Evolutionary conservation across 2,329 filamentous ascomycete species (phyloP).

Genomic region (Phialophora macrospora): DNA sequence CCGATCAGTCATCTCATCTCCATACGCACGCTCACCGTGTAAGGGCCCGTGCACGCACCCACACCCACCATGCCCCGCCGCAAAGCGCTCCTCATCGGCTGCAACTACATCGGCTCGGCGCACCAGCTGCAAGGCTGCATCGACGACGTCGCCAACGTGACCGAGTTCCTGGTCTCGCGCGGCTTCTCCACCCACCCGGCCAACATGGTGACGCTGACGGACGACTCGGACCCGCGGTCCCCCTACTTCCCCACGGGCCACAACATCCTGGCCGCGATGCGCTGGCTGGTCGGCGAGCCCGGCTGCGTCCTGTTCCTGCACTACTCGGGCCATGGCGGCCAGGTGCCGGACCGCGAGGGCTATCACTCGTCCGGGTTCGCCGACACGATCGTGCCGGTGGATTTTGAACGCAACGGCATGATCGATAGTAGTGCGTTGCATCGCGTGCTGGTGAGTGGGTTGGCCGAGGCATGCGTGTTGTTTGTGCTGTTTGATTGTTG

Average conservation of each 20-base stretch:
- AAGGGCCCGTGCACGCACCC: neutral
- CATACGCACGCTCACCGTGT: no score
- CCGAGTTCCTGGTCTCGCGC: conserved; percentile 51
- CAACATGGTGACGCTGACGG: conserved; percentile 54
- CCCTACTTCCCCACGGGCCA: conserved; percentile 49
- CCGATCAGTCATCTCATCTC: no score
- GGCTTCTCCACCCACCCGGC: conserved; percentile 50
- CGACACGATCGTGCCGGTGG: conserved; percentile 61
- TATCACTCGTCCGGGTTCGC: conserved; percentile 44
- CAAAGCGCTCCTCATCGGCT: conserved; percentile 60
- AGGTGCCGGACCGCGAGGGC: conserved; percentile 49
- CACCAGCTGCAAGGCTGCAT: conserved; percentile 56
- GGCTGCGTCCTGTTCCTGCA: conserved; percentile 54
- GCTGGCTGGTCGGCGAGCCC: conserved; percentile 57
- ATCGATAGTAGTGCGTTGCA: conserved; percentile 54
- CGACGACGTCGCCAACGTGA: conserved; percentile 56
- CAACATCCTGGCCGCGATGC: conserved; percentile 59
- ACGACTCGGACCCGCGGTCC: conserved; percentile 54
- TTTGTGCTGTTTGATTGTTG: conserved; percentile 63
- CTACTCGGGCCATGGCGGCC: conserved; percentile 65
- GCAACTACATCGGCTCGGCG: conserved; percentile 56
- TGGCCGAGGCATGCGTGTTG: conserved; percentile 48
- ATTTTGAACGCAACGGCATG: conserved; percentile 59
- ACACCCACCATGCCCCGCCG: conserved; percentile 26
- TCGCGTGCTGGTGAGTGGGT: conserved; percentile 42